Base-by-base conservation (phyloP, 306 rosid genomes). In the Fagus sylvatica region DNA sequence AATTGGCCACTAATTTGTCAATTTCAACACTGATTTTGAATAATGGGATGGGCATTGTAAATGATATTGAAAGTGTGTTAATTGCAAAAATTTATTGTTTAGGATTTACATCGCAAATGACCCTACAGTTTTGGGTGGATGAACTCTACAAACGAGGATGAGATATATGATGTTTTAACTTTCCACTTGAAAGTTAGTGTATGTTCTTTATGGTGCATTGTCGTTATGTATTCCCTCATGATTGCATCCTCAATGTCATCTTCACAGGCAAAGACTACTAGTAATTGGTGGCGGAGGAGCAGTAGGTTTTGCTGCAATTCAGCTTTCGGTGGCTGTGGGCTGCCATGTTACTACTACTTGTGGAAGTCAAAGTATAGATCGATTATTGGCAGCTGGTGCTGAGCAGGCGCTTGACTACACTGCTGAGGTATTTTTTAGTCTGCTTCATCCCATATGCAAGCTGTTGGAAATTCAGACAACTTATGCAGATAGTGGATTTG, bases 271-370 rank as follows among this genome's bases (percentile, higher is more conserved):
- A 89, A 88, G 93, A 82, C 56, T 95, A 71, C 84, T 95, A 86
- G 89, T 95, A 67, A 88, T 93, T 74, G 99, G 98, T 32, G 99
- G 99, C 59, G 96, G 99, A 82, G 99, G 99, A 84, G 99, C 99
- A 53, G 98, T 95, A 57, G 99, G 99, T 39, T 87, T 87, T 79
- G 15, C 91, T 65, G 98, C 96, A 67, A 84, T 91, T 84, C 99
- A 95, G 90, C 84, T 95, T 80, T 88, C 98, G 61, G 90, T 91
- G 49, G 99, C 91, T 30, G 78, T 86, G 69, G 93, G 96, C 64
- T 95, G 99, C 89, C 79, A 72, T 78, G 98, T 93, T 48, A 77
- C 92, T 67, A 88, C 98, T 79, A 92, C 97, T 33, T 95, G 99
- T 66, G 98, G 98, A 83, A 82, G 67, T 76, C 87, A 87, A 89